phyloP scores from a whole-genome alignment of 2,329 filamentous ascomycete species.

The Sarocladium kiliense region DNA sequence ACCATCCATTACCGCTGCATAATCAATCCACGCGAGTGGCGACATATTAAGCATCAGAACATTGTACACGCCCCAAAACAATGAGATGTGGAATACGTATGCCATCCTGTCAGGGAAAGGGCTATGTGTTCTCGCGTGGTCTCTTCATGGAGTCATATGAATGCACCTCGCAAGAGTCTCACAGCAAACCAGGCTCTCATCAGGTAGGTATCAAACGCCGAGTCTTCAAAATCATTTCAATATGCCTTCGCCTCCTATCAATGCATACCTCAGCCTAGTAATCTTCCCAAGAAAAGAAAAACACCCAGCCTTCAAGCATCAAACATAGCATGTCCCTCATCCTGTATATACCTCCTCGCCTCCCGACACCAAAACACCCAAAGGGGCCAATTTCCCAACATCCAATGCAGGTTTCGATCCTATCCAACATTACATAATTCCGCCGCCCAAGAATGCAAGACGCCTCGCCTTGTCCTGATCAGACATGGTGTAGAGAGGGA shows the following conservation, averaged over 20 bases:
- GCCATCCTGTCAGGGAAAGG: no score
- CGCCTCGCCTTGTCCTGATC: neutral
- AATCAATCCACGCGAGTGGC: no score
- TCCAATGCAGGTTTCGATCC: neutral
- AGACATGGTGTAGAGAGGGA: neutral
- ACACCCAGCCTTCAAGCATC: neutral
- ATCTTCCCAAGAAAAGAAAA: neutral
- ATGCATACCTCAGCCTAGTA: neutral
- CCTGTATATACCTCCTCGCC: neutral
- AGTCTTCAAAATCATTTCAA: neutral
- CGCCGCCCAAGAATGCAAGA: neutral
- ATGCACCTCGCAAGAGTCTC: no score
- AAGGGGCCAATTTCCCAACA: neutral
- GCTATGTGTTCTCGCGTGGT: no score
- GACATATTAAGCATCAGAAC: no score
- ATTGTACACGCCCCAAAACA: no score
- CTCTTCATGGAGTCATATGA: no score
- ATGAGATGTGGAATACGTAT: no score
- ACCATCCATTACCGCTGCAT: no score
- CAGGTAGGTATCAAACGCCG: neutral
- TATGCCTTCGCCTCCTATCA: neutral
- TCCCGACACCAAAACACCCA: neutral
- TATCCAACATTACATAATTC: neutral
- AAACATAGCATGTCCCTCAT: neutral
- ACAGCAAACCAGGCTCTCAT: no score